Percentiles rank a stretch among this genome's conserved stretches.
These are phyloP conservation scores for Xerocomellus amylosporus DNA, from an alignment of 768 basidiomycete genomes.

Conservation along the genomic window DNA sequence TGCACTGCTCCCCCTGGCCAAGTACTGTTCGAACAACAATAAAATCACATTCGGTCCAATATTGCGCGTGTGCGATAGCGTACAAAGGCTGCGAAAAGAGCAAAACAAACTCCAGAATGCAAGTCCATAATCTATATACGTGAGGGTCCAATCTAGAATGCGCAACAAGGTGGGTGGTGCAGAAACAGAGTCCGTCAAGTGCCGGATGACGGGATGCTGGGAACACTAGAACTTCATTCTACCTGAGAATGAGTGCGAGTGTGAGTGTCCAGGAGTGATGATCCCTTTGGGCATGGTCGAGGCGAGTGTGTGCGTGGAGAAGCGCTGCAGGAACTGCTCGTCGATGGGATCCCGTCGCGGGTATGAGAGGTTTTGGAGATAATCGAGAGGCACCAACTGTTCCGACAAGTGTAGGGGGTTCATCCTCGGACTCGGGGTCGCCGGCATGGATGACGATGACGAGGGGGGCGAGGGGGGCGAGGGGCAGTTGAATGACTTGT, in stretches of 20 bases:
- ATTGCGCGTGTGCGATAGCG: slow-evolving; percentile 15
- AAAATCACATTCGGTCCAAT: slow-evolving; percentile 20
- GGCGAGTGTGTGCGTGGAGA: slow-evolving; percentile 36
- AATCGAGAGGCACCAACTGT: slow-evolving; percentile 60
- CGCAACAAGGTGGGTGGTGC: slow-evolving; percentile 6
- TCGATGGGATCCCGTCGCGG: slow-evolving; percentile 61
- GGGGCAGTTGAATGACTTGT: slow-evolving; percentile 25
- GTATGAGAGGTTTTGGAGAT: slow-evolving; percentile 53
- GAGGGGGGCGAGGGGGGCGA: slow-evolving; percentile 38
- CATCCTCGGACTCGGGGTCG: slow-evolving; percentile 35
- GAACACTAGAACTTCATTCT: slow-evolving; percentile 22
- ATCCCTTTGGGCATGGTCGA: slow-evolving; percentile 19
- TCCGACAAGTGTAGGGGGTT: slow-evolving; percentile 23
- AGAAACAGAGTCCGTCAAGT: background rate
- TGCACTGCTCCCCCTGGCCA: background rate
- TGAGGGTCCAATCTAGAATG: slow-evolving; percentile 23
- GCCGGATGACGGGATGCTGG: background rate
- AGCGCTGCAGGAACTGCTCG: slow-evolving; percentile 60
- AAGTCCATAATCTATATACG: slow-evolving; percentile 32
- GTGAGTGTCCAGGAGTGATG: slow-evolving; percentile 12
- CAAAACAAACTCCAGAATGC: slow-evolving; percentile 22
- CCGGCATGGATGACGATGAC: slow-evolving; percentile 39
- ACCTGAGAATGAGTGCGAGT: slow-evolving; percentile 23
- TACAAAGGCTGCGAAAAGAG: slow-evolving; percentile 19
- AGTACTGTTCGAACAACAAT: slow-evolving; percentile 1